Evolutionary conservation across 495 filamentous ascomycete genomes (phyloP).

Genomic region (Aspergillus cavernicola): DNA sequence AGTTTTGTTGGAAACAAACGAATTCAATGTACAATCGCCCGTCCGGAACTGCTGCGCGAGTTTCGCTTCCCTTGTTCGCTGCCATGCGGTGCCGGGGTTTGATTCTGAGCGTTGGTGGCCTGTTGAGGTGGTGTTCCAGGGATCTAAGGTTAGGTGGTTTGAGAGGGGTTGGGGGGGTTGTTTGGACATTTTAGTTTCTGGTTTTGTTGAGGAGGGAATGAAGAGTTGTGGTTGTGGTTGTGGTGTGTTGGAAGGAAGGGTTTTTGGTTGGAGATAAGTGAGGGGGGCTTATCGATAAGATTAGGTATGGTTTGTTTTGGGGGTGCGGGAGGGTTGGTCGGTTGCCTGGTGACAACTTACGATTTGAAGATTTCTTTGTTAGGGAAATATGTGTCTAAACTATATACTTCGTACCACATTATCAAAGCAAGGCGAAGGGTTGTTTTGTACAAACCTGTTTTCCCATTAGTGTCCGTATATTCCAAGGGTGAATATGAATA

Average conservation of each 20-base stretch:
- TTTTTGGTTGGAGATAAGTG: too few species aligned
- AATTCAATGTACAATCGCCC: constrained; percentile 12
- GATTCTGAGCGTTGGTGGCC: constrained; percentile 78
- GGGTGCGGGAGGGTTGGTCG: not conserved
- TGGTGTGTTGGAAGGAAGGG: too few species aligned
- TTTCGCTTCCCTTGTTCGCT: constrained; percentile 61
- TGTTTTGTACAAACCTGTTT: too few species aligned
- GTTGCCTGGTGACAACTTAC: not conserved
- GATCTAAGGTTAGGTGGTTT: constrained; percentile 60
- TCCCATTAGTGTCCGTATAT: too few species aligned
- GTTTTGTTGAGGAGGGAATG: too few species aligned
- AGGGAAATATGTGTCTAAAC: too few species aligned
- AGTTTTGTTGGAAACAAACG: not conserved
- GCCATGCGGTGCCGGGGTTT: constrained; percentile 59
- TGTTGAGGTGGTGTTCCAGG: constrained; percentile 76
- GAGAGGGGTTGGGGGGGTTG: not conserved
- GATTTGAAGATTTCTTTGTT: too few species aligned
- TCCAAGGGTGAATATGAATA: too few species aligned
- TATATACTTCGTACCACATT: too few species aligned
- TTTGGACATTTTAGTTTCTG: constrained; percentile 6
- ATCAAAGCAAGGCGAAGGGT: too few species aligned
- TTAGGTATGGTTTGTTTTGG: not conserved
- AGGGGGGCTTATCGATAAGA: constrained; percentile 3
- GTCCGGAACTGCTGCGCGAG: constrained; percentile 61
- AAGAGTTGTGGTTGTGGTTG: not conserved